phyloP scores from a whole-genome alignment of 2,329 filamentous ascomycete genomes.

The Fusarium sp. region DNA sequence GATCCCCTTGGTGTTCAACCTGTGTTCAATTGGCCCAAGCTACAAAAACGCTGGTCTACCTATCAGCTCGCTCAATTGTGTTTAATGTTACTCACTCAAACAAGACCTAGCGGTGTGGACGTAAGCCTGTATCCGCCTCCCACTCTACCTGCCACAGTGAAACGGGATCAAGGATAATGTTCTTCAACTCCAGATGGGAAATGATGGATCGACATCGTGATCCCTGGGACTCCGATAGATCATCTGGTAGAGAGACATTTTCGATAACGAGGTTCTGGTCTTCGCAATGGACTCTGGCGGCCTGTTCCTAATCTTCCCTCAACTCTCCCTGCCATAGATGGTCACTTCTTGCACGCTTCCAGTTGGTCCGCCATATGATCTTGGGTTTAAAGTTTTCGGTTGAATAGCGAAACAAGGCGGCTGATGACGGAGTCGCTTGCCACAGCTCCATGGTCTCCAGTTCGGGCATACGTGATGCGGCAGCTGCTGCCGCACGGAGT shows the following conservation, averaged over 20 bases:
- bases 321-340: neutral
- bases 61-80: neutral
- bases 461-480: neutral
- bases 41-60: neutral
- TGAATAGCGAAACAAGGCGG: neutral
- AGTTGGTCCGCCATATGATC: neutral
- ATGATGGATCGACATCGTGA: neutral
- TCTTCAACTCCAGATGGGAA: neutral
- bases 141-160: neutral
- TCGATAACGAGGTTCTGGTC: neutral
- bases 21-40: neutral
- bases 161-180: neutral
- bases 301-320: neutral
- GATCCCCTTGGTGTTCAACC: neutral
- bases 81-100: neutral
- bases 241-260: neutral
- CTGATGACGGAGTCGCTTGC: neutral
- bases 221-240: neutral
- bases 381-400: neutral
- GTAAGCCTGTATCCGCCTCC: neutral
- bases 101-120: neutral
- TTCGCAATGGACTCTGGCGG: neutral
- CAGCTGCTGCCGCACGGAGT: neutral
- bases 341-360: neutral
- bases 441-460: neutral